Evolutionary conservation across 441 rosid species (phyloP), one percentile per base, ranked within the genome.

Genomic region (Gossypium armourianum): DNA sequence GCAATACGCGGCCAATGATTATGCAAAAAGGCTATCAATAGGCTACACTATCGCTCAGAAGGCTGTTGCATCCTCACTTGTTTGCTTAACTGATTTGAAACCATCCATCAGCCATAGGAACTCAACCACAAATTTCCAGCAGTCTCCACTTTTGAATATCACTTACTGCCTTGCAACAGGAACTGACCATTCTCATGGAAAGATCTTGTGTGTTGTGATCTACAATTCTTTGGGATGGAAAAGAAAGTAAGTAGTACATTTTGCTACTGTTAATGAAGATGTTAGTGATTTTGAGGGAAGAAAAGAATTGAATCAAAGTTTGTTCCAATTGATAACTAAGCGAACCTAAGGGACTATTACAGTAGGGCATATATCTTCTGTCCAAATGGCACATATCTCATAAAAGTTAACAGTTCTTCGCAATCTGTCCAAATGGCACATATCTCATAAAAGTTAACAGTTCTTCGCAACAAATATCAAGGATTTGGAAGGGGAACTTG

Each of bases 221-320:
- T 92, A 95, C 81, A 95, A 95, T 80, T 77, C 99, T 68, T 93
- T 95, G 68, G 99, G 97, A 79, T 92, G 97, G 98, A 83, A 85
- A 79, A 87, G 98, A 82, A 86, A 81, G 59, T 95, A 95, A 77
- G 83, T 86, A 28, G 81, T 95, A 74, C 88, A 83, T 75, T 79
- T 95, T 78, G 98, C 98, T 17, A 91, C 93, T 71, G 70, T 79
- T 57, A 62, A 71, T 68, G 99, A 87, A 72, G 81, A 87, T 63
- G 72, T 90, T 66, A 83, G 63, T 75, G 92, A 95, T 83, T 86
- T 95, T n/a, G 84, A 79, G 74, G 98, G 98, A 71, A 83, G 82
- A 80, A 88, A 88, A 36, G 3, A 84, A 82, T 92, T 75, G 95
- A 83, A 81, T 90, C 97, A 55, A 97, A 95, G 77, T 81, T 91